Evolutionary conservation across 2,329 filamentous ascomycete genomes (phyloP).

Genomic region (Xylaria polymorpha): DNA sequence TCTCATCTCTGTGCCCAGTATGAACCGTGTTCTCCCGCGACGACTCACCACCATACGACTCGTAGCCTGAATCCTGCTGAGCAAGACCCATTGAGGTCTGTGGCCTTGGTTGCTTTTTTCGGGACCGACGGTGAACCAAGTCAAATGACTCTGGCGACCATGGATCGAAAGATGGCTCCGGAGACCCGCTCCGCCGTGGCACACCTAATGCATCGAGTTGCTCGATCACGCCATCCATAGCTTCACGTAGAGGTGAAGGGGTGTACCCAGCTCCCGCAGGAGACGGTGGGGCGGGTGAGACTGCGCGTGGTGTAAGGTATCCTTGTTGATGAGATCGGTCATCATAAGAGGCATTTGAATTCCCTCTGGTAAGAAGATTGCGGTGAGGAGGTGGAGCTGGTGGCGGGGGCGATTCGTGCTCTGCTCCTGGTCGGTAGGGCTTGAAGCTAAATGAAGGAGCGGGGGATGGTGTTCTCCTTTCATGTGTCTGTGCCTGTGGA

Average conservation of each 20-base stretch:
- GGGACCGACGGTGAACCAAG: conserved; percentile 59
- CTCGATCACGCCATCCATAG: conserved; percentile 98
- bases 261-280: conserved; percentile 76
- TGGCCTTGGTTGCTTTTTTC: conserved; percentile 60
- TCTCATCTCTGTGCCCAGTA: conserved; percentile 59
- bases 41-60: conserved; percentile 67
- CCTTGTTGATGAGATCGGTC: conserved; percentile 52
- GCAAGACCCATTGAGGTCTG: conserved; percentile 80
- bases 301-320: conserved; percentile 66
- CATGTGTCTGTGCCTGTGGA: conserved; percentile 44
- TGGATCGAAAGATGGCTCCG: conserved; percentile 71
- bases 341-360: conserved; percentile 54
- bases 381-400: conserved; percentile 87
- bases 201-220: conserved; percentile 88
- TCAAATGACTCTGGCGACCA: conserved; percentile 94
- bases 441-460: conserved; percentile 55
- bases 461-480: conserved; percentile 53
- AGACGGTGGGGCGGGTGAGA: conserved; percentile 75
- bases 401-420: conserved; percentile 73
- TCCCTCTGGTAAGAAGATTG: conserved; percentile 58
- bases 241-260: conserved; percentile 89
- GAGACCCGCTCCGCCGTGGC: conserved; percentile 65
- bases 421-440: conserved; percentile 50
- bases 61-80: conserved; percentile 69
- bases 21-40: conserved; percentile 61